Percentiles rank a stretch among this genome's conserved stretches.
phyloP scores from a whole-genome alignment of 2,329 filamentous ascomycete genomes.

The Sodiomyces alkalinus region DNA sequence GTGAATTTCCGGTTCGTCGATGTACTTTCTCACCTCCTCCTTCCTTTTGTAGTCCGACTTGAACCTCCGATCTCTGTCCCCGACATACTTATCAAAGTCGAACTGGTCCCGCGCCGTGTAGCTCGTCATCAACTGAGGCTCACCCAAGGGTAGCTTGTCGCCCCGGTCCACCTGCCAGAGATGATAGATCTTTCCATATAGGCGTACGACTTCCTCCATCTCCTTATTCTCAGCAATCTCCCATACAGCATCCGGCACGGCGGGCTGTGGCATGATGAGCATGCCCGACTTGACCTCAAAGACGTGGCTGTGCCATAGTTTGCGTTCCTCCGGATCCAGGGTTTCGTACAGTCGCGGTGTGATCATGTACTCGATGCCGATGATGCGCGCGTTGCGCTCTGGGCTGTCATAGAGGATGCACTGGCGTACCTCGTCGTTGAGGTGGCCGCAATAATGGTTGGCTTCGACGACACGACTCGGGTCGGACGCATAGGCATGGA shows the following conservation, averaged over 20 bases:
- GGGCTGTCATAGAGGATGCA: conserved; percentile 73
- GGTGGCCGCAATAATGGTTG: conserved; percentile 73
- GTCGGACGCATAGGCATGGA: conserved; percentile 68
- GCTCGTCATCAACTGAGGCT: conserved; percentile 39
- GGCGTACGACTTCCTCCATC: conserved; percentile 58
- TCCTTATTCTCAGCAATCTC: conserved; percentile 62
- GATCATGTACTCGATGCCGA: conserved; percentile 84
- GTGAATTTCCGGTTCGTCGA: conserved; percentile 26
- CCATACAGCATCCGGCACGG: conserved; percentile 48
- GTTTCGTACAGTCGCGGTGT: conserved; percentile 51
- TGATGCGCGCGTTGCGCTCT: conserved; percentile 51
- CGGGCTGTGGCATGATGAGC: conserved; percentile 58
- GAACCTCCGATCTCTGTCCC: conserved; percentile 29
- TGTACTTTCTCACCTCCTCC: conserved; percentile 24
- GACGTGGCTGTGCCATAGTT: conserved; percentile 63
- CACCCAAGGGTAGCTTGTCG: conserved; percentile 37
- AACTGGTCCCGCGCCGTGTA: conserved; percentile 33
- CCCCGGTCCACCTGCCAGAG: conserved; percentile 75
- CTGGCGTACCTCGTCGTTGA: conserved; percentile 61
- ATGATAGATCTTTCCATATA: conserved; percentile 79
- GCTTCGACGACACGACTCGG: conserved; percentile 55
- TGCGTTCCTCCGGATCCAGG: conserved; percentile 51
- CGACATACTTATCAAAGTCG: conserved; percentile 26
- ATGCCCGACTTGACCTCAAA: conserved; percentile 68
- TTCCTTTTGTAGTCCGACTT: conserved; percentile 29